Percentiles rank a stretch among this genome's conserved stretches.
These are phyloP conservation scores for Psophocarpus tetragonolobus DNA, from an alignment of 306 rosid species.

Conservation along the genomic window DNA sequence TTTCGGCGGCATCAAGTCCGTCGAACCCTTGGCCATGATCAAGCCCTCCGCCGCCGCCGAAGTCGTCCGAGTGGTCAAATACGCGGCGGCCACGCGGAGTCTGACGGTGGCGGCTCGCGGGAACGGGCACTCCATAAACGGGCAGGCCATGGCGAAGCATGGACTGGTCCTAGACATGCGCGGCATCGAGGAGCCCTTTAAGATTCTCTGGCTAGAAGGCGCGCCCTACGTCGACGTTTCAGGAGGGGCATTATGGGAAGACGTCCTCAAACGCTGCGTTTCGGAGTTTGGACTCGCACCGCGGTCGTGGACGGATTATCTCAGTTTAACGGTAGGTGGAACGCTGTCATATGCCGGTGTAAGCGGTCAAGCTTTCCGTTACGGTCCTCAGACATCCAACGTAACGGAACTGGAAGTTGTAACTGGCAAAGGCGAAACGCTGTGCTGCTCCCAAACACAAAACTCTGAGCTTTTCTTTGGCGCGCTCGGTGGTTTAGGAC, in stretches of 20 bases:
- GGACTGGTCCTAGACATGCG: constrained; percentile 12
- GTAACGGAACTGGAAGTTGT: constrained; percentile 18
- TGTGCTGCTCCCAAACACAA: constrained; percentile 5
- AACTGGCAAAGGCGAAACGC: background rate
- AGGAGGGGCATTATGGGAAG: constrained; percentile 26
- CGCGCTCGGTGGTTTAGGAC: constrained; percentile 6
- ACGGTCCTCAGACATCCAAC: constrained; percentile 23
- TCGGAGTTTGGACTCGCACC: background rate
- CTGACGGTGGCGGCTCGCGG: constrained; percentile 14
- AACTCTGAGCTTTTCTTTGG: background rate
- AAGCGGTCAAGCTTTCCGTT: background rate
- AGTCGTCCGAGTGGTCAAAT: background rate
- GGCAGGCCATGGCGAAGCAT: constrained; percentile 12
- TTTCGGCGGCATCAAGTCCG: background rate
- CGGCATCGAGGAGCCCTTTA: background rate
- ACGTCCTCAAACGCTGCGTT: constrained; percentile 11
- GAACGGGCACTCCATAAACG: background rate
- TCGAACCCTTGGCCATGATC: background rate
- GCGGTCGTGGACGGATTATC: constrained; percentile 17
- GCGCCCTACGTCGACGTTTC: background rate
- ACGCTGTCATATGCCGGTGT: background rate
- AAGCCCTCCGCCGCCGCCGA: background rate
- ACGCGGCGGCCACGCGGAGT: background rate
- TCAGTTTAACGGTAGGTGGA: background rate
- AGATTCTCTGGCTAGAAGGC: constrained; percentile 5